Evolutionary conservation across 164 flowering plant genomes (phyloP).

Genomic region (Umbilicus rupestris): DNA sequence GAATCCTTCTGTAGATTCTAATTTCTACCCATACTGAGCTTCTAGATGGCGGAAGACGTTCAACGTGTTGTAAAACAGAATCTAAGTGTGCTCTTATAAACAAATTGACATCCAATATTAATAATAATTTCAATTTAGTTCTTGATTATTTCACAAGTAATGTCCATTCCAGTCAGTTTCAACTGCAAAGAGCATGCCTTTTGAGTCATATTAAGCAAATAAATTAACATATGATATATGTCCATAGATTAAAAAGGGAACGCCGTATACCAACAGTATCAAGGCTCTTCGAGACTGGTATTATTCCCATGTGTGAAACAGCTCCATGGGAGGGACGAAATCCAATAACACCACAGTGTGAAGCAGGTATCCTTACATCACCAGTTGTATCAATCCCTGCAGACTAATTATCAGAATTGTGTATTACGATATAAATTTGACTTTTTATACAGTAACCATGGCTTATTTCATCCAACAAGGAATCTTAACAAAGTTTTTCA

Average conservation of each 20-base stretch:
- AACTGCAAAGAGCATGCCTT: no score
- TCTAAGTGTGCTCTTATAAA: no score
- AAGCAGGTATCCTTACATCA: conserved; percentile 84
- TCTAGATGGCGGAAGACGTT: no score
- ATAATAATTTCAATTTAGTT: no score
- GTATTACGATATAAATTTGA: background rate
- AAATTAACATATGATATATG: no score
- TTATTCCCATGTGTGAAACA: conserved; percentile 51
- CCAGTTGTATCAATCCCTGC: conserved; percentile 87
- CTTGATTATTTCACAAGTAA: no score
- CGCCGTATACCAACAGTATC: conserved; percentile 70
- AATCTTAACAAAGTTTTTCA: background rate
- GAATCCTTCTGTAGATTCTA: no score
- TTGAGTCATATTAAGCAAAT: no score
- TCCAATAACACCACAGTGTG: conserved; percentile 69
- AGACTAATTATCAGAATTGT: conserved; percentile 1
- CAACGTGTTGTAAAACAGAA: no score
- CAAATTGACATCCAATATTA: no score
- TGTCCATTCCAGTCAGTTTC: no score
- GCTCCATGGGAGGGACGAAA: conserved; percentile 78
- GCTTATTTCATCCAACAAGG: background rate
- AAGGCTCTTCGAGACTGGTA: conserved; percentile 76
- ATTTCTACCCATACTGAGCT: no score
- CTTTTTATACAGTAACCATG: background rate
- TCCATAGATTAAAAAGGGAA: background rate